Evolutionary conservation across 768 basidiomycete genomes (phyloP).

Genomic region (Pleurotus eryngii): DNA sequence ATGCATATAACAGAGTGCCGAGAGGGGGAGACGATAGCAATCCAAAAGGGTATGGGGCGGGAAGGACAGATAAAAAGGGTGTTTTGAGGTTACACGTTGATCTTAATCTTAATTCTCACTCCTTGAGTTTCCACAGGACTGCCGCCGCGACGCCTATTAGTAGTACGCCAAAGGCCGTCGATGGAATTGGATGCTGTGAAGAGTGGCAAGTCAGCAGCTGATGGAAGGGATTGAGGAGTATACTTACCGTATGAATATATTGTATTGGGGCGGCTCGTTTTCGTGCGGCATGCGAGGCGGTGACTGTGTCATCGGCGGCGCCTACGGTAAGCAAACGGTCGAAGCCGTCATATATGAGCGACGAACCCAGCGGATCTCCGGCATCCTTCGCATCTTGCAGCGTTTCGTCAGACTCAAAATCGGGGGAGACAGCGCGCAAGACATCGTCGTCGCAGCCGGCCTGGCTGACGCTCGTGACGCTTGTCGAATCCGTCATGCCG

Average conservation of each 20-base stretch:
- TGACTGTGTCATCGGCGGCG: neutral
- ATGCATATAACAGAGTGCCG: too few species aligned
- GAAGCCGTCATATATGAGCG: neutral
- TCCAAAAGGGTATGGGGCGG: too few species aligned
- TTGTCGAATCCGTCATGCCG: constrained; percentile 6
- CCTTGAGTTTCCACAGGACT: too few species aligned
- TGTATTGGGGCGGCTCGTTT: constrained; percentile 2
- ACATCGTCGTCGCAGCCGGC: constrained; percentile 1
- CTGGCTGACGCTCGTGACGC: constrained; percentile 2
- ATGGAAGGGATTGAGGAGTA: neutral
- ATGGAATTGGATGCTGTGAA: too few species aligned
- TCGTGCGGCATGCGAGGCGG: constrained; percentile 3
- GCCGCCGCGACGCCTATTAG: too few species aligned
- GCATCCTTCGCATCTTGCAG: neutral
- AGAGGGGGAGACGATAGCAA: too few species aligned
- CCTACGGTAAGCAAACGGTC: constrained; percentile 4
- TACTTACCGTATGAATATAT: constrained; percentile 12
- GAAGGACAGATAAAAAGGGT: too few species aligned
- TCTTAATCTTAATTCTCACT: too few species aligned
- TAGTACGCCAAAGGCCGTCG: too few species aligned
- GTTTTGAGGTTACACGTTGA: too few species aligned
- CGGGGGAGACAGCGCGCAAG: neutral
- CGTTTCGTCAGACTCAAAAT: neutral
- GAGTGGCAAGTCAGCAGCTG: too few species aligned
- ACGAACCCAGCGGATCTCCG: constrained; percentile 3